Evolutionary conservation across 148 eudicot genomes (phyloP).

Genomic region (Vaccinium vitisidaea): DNA sequence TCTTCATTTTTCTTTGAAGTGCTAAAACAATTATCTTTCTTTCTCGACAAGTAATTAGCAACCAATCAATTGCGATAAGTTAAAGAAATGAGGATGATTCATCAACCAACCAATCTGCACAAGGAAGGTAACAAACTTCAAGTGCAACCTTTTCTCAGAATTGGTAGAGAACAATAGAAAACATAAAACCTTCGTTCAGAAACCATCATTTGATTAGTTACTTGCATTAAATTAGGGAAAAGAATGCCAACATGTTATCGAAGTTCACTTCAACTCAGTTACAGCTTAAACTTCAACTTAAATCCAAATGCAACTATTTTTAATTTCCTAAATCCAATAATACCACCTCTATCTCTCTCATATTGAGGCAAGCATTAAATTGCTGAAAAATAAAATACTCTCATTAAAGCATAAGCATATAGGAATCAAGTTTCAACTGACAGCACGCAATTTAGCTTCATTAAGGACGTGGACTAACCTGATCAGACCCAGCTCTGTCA

Average conservation of each 20-base stretch:
- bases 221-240: not conserved
- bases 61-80: not conserved
- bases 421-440: not conserved
- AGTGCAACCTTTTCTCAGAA: not conserved
- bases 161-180: not conserved
- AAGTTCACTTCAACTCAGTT: too few relatives aligned
- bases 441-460: not conserved
- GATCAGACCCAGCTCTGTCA: constrained; percentile 34
- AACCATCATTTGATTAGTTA: not conserved
- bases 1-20: not conserved
- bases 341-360: not conserved
- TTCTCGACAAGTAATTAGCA: not conserved
- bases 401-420: not conserved
- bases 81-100: not conserved
- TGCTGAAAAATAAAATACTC: not conserved
- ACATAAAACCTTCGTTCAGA: not conserved
- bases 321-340: not conserved
- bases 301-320: not conserved
- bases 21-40: not conserved
- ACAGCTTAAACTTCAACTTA: too few relatives aligned
- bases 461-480: constrained; percentile 34
- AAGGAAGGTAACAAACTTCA: not conserved
- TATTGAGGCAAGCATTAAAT: not conserved
- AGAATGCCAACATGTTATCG: not conserved
- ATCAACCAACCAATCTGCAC: not conserved